Percentiles rank a stretch among this genome's conserved stretches.
Conservation (phyloP, 2,329 filamentous ascomycete species). For the Ophiostoma sp. region DNA sequence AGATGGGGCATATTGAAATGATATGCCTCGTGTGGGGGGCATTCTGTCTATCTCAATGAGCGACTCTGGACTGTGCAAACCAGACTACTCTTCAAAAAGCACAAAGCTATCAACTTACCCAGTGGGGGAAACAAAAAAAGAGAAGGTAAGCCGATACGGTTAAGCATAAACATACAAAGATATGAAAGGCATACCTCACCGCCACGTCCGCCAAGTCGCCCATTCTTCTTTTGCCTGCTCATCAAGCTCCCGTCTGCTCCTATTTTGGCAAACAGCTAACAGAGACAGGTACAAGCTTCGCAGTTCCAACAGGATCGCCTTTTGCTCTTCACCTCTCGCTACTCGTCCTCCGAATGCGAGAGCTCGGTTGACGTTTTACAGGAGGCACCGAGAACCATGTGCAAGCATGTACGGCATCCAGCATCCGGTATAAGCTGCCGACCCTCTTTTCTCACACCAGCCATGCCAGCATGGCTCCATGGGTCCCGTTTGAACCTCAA, state of each 20-base stretch:
- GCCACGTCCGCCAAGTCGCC: not conserved
- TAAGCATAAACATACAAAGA: not conserved
- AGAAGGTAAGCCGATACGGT: not conserved
- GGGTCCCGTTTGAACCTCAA: not conserved
- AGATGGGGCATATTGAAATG: not conserved
- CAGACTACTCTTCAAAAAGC: not conserved
- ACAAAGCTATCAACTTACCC: too few relatives aligned
- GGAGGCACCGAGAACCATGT: not conserved
- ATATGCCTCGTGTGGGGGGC: slow-evolving; percentile 16
- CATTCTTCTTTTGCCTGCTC: not conserved
- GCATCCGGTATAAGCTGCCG: not conserved
- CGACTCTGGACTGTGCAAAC: not conserved
- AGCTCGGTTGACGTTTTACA: not conserved
- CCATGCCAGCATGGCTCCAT: not conserved
- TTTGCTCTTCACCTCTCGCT: not conserved
- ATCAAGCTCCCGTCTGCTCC: not conserved
- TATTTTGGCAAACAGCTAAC: not conserved
- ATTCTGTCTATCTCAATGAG: not conserved
- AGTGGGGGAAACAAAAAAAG: not conserved
- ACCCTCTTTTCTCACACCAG: not conserved
- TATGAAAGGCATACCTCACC: not conserved
- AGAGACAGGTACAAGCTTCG: not conserved
- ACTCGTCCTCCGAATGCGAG: not conserved
- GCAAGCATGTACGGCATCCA: not conserved
- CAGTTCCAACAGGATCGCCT: not conserved